A percentile compares a stretch with the other conserved stretches of the same genome.
Evolutionary conservation across 2,329 filamentous ascomycete species (phyloP).

Genomic region (Camillea tinctor): DNA sequence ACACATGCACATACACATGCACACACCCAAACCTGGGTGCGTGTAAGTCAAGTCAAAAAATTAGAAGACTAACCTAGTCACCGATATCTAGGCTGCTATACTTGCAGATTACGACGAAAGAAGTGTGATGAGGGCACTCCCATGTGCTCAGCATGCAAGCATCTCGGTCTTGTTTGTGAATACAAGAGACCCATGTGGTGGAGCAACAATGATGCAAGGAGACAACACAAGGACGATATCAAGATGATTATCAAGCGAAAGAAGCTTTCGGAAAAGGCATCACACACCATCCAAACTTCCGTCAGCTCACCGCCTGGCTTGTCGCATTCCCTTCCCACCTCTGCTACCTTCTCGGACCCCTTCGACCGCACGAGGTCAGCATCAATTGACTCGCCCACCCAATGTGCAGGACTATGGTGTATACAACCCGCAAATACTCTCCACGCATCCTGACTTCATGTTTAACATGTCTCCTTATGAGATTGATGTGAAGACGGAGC

Average conservation of each 20-base stretch:
- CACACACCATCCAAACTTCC: conserved; percentile 54
- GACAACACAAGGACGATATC: conserved; percentile 88
- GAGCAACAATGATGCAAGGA: conserved; percentile 85
- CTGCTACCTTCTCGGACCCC: conserved; percentile 75
- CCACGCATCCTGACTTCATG: conserved; percentile 54
- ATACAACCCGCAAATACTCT: conserved; percentile 62
- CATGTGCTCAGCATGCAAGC: conserved; percentile 64
- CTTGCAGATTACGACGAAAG: conserved; percentile 64
- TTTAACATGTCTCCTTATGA: conserved; percentile 74
- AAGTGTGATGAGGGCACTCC: conserved; percentile 67
- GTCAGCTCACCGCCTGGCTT: conserved; percentile 72
- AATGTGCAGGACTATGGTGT: conserved; percentile 54
- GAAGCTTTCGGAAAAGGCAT: conserved; percentile 85
- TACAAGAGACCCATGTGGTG: conserved; percentile 98
- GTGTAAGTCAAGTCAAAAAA: conserved; percentile 23
- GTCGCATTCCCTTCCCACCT: conserved; percentile 78
- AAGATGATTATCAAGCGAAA: conserved; percentile 98
- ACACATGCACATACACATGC: conserved; percentile 1
- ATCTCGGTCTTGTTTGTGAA: conserved; percentile 83
- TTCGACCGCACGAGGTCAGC: conserved; percentile 70
- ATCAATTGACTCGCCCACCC: conserved; percentile 71
- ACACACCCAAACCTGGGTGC: neutral
- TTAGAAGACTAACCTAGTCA: conserved; percentile 32
- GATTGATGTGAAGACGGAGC: conserved; percentile 92
- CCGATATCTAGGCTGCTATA: conserved; percentile 58